A percentile compares a stretch with the other conserved stretches of the same genome.
phyloP scores from a whole-genome alignment of 768 basidiomycete genomes.

The Royoungia palumana region DNA sequence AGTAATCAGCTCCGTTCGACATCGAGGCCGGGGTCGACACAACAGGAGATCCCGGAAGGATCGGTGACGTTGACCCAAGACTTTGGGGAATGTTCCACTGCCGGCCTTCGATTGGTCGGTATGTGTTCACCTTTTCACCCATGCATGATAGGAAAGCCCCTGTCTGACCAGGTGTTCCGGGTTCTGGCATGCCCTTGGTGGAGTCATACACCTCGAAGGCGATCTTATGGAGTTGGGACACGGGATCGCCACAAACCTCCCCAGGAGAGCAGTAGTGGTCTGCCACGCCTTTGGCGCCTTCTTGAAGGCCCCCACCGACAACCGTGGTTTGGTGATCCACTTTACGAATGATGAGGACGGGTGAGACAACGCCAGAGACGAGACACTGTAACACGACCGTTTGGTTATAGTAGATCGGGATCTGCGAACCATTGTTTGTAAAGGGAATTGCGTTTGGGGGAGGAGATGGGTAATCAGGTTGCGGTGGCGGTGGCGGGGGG shows the following conservation, averaged over 20 bases:
- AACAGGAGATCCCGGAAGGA: constrained; percentile 67
- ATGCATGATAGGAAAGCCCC: constrained; percentile 88
- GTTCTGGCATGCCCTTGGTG: constrained; percentile 64
- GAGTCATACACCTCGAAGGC: constrained; percentile 88
- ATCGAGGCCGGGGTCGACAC: constrained; percentile 57
- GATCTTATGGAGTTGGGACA: constrained; percentile 94
- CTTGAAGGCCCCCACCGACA: constrained; percentile 86
- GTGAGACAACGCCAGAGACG: constrained; percentile 90
- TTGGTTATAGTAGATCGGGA: constrained; percentile 95
- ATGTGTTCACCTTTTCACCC: constrained; percentile 92
- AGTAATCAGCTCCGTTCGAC: constrained; percentile 61
- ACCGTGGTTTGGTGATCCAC: constrained; percentile 89
- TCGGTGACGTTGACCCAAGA: constrained; percentile 50
- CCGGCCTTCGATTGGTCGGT: constrained; percentile 78
- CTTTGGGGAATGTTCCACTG: constrained; percentile 60
- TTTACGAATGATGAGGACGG: constrained; percentile 90
- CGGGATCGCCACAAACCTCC: constrained; percentile 90
- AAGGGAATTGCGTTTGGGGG: constrained; percentile 89
- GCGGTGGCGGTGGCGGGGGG: constrained; percentile 76
- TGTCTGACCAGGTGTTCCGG: constrained; percentile 71
- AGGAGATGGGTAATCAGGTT: constrained; percentile 87
- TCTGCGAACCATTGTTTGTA: constrained; percentile 78
- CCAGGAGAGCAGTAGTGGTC: constrained; percentile 80
- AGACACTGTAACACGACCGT: constrained; percentile 93
- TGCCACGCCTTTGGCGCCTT: constrained; percentile 80